Evolutionary conservation across 257 asterid species (phyloP).

Genomic region (Handroanthus guayacan): DNA sequence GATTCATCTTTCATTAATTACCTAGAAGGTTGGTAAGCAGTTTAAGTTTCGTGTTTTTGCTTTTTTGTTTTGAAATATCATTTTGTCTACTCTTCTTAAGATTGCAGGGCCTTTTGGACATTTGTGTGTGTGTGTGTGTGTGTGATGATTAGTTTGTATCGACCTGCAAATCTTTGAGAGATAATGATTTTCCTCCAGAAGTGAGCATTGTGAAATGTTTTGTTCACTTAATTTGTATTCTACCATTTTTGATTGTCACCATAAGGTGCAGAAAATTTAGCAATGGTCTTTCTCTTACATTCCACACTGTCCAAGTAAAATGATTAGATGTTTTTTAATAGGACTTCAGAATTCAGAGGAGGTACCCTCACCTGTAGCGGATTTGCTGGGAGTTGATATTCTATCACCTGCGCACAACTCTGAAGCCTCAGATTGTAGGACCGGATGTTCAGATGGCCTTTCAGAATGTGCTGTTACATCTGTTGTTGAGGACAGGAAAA

Average conservation of each 20-base stretch:
- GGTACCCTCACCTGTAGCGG: slow-evolving; percentile 33
- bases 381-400: slow-evolving; percentile 36
- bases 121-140: no score
- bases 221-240: not conserved
- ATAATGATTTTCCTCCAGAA: not conserved
- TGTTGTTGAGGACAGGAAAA: slow-evolving; percentile 40
- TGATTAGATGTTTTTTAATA: slow-evolving; percentile 25
- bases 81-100: slow-evolving; percentile 13
- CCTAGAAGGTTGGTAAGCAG: slow-evolving; percentile 58
- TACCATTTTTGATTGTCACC: slow-evolving; percentile 15
- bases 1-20: slow-evolving; percentile 42
- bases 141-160: not conserved
- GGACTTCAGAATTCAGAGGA: slow-evolving; percentile 41
- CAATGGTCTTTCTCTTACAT: slow-evolving; percentile 18
- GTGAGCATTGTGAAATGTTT: not conserved
- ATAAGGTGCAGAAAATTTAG: slow-evolving; percentile 11
- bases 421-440: slow-evolving; percentile 52
- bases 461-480: slow-evolving; percentile 56
- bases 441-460: slow-evolving; percentile 48
- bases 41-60: slow-evolving; percentile 17
- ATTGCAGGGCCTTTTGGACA: not conserved
- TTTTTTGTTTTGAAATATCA: slow-evolving; percentile 6
- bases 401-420: slow-evolving; percentile 52
- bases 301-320: slow-evolving; percentile 17
- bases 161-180: not conserved